Conservation (phyloP, 768 basidiomycete genomes). For the Scleroderma bovista region DNA sequence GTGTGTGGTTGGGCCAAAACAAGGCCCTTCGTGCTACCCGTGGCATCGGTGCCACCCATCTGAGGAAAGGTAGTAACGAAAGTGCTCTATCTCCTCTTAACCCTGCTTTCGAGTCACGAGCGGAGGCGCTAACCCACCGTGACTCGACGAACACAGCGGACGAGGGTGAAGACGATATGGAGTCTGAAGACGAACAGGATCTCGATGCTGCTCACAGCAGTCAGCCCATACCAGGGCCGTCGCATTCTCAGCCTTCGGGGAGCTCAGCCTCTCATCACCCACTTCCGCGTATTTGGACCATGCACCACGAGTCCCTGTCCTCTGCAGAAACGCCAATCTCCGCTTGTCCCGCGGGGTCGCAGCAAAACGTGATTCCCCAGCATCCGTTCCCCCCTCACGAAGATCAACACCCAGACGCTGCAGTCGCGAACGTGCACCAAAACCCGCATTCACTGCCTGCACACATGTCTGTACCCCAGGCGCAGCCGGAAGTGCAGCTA, state of each 20-base stretch:
- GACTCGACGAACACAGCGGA: constrained; percentile 25
- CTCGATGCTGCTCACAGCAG: constrained; percentile 21
- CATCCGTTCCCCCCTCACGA: constrained; percentile 25
- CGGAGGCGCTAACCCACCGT: constrained; percentile 23
- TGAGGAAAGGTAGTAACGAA: constrained; percentile 33
- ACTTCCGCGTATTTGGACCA: constrained; percentile 30
- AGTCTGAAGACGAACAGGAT: constrained; percentile 31
- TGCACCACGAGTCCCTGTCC: constrained; percentile 27
- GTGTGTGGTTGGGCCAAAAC: constrained; percentile 46
- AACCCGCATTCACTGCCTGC: constrained; percentile 24
- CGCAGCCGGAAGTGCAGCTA: constrained; percentile 26
- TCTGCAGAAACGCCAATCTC: constrained; percentile 26
- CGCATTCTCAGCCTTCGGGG: constrained; percentile 22
- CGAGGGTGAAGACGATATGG: constrained; percentile 32
- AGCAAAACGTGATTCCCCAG: constrained; percentile 26
- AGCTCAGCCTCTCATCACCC: constrained; percentile 23
- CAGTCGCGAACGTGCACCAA: constrained; percentile 23
- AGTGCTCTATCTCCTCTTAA: constrained; percentile 35
- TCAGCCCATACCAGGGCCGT: constrained; percentile 23
- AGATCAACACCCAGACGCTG: constrained; percentile 22
- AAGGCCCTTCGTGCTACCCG: constrained; percentile 29
- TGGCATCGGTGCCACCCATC: constrained; percentile 25
- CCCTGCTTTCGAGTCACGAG: constrained; percentile 33
- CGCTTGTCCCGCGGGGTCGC: constrained; percentile 22
- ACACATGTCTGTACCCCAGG: constrained; percentile 17